Base-by-base conservation (phyloP, 208 protist species). In the Leishmania amazonensis region DNA sequence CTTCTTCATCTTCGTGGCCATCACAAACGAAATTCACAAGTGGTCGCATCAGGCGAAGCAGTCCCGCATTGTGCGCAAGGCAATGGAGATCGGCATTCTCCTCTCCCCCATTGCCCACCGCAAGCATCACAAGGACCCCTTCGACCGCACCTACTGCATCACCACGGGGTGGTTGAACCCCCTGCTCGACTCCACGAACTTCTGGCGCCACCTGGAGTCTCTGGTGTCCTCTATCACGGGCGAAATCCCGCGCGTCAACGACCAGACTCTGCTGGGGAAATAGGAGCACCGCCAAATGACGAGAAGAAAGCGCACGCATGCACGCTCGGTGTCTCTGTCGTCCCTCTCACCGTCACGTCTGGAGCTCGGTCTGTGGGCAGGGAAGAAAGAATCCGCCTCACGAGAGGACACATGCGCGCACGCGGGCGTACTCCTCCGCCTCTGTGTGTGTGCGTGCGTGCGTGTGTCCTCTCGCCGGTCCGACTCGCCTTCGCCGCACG, bases 11-110 rank as follows among this genome's bases (percentile, higher is more conserved):
- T 96, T 97, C 76, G 86, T 97, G 35, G 92, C 89, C 24, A 85
- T 98, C 47, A 98, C 97, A 11, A 99, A 99, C 81, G 95, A 99
- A 75, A 97, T 98, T 65, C 97, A 99, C 86, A 98, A 98, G 89
- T 98, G 95, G 97, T 92, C 95, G 21, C 97, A 99, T 83, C 89
- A 94, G 79, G 83, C 89, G 42, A 90, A 91, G 81, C 92, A 93
- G 76, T 89, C 93, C 31, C 38, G 75, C 4, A 51, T 88, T 17
- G 94, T 97, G 47, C 87, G 85, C 13, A 84, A 88, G 54, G 76
- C 97, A 38, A 98, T 98, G 89, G 78, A 85, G 19, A 81, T 83
- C 24, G 86, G 91, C 79, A 76, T 99, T 70, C 81, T 99, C 51
- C 90, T 99, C 35, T 95, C 94, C 51, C 93, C 94, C 24, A 83